Evolutionary conservation across 2,329 filamentous ascomycete genomes (phyloP).

Genomic region (Cladosporium halotolerans): DNA sequence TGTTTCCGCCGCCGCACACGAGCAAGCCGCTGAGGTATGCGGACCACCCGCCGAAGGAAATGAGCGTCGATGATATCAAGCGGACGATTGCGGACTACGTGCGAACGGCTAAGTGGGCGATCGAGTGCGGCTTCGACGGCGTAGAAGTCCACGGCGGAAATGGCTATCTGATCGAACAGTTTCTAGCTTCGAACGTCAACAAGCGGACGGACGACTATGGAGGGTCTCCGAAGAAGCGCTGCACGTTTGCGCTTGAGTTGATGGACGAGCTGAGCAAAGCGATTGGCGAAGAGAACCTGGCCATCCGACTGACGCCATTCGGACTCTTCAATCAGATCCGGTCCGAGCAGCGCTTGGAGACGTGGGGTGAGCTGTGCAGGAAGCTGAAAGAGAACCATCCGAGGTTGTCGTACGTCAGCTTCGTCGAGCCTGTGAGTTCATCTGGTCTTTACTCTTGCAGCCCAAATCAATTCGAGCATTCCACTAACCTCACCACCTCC

Average conservation of each 20-base stretch:
- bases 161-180: constrained; percentile 49
- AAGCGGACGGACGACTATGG: constrained; percentile 46
- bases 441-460: not conserved
- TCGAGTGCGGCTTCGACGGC: constrained; percentile 50
- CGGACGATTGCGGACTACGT: constrained; percentile 37
- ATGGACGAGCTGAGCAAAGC: constrained; percentile 40
- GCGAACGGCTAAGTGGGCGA: constrained; percentile 44
- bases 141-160: constrained; percentile 47
- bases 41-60: constrained; percentile 18
- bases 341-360: constrained; percentile 47
- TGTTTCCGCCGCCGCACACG: constrained; percentile 23
- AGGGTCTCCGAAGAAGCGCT: constrained; percentile 45
- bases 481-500: not conserved
- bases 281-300: constrained; percentile 39
- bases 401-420: constrained; percentile 48
- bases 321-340: constrained; percentile 52
- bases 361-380: constrained; percentile 46
- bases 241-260: constrained; percentile 51
- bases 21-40: constrained; percentile 27
- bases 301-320: constrained; percentile 55
- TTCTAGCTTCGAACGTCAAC: constrained; percentile 46
- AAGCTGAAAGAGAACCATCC: constrained; percentile 42
- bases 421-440: constrained; percentile 43
- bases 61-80: constrained; percentile 33
- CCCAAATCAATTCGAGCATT: too few species aligned